Evolutionary conservation across 2,329 filamentous ascomycete species (phyloP).

Genomic region (Curvularia eragrostidis): DNA sequence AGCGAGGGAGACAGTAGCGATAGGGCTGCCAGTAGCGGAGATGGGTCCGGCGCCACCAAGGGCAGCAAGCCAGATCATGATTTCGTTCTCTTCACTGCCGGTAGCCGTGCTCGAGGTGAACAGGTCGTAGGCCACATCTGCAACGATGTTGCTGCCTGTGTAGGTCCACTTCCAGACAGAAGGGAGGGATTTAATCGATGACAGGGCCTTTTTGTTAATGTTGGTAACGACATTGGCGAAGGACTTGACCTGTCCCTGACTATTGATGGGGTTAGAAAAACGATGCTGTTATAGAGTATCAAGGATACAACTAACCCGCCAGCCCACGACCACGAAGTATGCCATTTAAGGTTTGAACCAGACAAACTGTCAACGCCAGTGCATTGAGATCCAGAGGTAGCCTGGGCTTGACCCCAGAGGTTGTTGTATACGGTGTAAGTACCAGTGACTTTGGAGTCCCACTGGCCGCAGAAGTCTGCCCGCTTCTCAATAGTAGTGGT

Average conservation of each 20-base stretch:
- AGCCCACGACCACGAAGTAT: conserved; percentile 54
- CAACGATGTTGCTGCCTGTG: conserved; percentile 57
- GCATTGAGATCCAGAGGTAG: conserved; percentile 56
- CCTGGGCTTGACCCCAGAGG: conserved; percentile 54
- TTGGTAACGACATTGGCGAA: conserved; percentile 53
- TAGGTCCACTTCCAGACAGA: conserved; percentile 59
- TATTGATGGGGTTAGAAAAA: conserved; percentile 15
- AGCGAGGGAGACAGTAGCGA: conserved; percentile 62
- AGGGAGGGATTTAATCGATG: conserved; percentile 51
- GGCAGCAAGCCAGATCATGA: conserved; percentile 71
- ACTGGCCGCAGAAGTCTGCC: conserved; percentile 45
- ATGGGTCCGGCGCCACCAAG: conserved; percentile 66
- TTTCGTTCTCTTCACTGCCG: conserved; percentile 62
- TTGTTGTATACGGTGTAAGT: conserved; percentile 50
- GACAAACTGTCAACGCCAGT: conserved; percentile 51
- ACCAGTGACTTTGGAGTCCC: conserved; percentile 37
- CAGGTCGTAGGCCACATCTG: conserved; percentile 68
- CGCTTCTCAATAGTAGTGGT: conserved; percentile 39
- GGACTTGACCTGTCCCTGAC: conserved; percentile 50
- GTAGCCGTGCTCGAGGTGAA: conserved; percentile 62
- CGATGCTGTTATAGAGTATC: too few species aligned
- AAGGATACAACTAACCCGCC: conserved; percentile 43
- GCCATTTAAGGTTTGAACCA: conserved; percentile 52
- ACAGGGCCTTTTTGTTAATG: conserved; percentile 43
- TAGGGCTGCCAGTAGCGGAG: conserved; percentile 61